Evolutionary conservation across 2,329 filamentous ascomycete species (phyloP), one percentile per base, ranked within the genome.

Genomic region (Pseudogymnoascus sp.): DNA sequence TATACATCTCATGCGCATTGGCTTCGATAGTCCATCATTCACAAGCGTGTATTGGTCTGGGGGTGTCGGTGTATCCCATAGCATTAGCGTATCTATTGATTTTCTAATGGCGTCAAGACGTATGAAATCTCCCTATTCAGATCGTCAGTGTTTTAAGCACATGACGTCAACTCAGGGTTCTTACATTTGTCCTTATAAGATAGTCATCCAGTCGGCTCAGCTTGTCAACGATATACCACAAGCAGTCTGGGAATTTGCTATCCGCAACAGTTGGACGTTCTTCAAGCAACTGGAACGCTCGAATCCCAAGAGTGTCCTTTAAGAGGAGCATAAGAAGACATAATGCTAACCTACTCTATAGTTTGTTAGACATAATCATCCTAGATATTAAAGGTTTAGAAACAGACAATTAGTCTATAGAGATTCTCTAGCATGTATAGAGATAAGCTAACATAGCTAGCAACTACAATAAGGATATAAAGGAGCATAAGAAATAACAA

Each of bases 321-420:
- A 62, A 66, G 60, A 68, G 62, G 19, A 63, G 41, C 12, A 66
- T 35, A 11, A 66, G 38, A 23, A 65, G 19, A 45, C 60, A 64
- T 25, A 71, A 62, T 25, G 60, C 64, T 30, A 55, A 66, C 60
- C 36, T 64, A 52, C 41, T 66, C 64, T 70, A 45, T 52, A 60
- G n/a, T 36, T 23, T 41, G 35, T 68, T 36, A 69, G 64, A 42
- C 23, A 52, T 61, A 16, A 41, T 5, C 49, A 55, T 30, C 49
- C 23, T 12, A 11, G 11, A 55, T 55, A 55, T 55, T 28, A 16
- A 38, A 55, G 58, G n/a, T 39, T 35, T 33, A 25, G 39, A 19
- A 19, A 65, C 62, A 60, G 62, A 69, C 64, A 22, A 67, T 62
- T 35, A 67, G 11, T 41, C 39, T 58, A 30, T 60, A 66, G 22